These are phyloP conservation scores for Phalaenopsis equestris DNA, from an alignment of 106 monocot species.

Conservation along the genomic window DNA sequence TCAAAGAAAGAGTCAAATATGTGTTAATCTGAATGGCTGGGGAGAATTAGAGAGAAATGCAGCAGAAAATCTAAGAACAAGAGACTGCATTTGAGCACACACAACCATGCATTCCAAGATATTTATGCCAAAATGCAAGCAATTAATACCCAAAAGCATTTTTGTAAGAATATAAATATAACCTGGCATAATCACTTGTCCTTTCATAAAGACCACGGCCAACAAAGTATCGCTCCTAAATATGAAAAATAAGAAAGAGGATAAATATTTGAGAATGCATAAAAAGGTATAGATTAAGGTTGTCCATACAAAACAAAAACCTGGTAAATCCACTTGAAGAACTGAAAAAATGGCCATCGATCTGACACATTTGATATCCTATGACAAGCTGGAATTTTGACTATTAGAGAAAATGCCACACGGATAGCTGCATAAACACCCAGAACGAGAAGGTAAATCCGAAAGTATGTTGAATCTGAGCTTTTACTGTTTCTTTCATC, in stretches of 20 bases:
- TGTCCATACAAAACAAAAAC: constrained; percentile 18
- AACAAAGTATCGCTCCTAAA: constrained; percentile 89
- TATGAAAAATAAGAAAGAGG: neutral
- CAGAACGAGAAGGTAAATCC: constrained; percentile 72
- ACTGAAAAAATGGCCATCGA: constrained; percentile 81
- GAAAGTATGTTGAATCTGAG: constrained; percentile 75
- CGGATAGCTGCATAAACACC: constrained; percentile 76
- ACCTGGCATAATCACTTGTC: constrained; percentile 83
- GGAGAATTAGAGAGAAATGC: neutral
- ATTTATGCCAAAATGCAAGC: neutral
- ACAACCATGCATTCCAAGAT: neutral
- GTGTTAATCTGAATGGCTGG: neutral
- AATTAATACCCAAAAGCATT: neutral
- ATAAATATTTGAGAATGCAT: neutral
- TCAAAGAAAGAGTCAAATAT: neutral
- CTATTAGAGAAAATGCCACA: constrained; percentile 47
- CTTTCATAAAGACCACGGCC: constrained; percentile 93
- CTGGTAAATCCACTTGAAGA: constrained; percentile 98
- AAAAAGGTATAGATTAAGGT: neutral
- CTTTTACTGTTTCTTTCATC: constrained; percentile 48
- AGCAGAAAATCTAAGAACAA: neutral
- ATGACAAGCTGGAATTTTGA: constrained; percentile 87
- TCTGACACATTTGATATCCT: constrained; percentile 64
- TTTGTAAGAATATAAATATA: neutral
- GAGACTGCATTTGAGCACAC: neutral